Conservation (phyloP, 305 asterid genomes). For the Withania somnifera region DNA sequence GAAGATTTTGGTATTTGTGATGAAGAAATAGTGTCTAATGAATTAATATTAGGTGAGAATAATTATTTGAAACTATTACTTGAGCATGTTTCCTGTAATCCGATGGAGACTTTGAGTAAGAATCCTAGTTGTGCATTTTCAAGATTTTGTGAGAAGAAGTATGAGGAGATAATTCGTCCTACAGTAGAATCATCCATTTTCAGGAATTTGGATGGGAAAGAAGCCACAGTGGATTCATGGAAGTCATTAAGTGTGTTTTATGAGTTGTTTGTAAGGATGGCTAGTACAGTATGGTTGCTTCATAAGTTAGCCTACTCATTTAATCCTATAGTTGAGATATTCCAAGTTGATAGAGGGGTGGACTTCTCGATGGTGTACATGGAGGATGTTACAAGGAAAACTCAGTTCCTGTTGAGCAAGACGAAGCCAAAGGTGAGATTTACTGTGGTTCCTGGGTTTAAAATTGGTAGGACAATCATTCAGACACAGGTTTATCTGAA, state of each 20-base stretch:
- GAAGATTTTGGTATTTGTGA: conserved; percentile 39
- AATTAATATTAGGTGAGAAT: conserved; percentile 14
- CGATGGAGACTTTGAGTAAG: conserved; percentile 66
- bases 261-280: conserved; percentile 77
- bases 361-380: conserved; percentile 69
- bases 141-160: conserved; percentile 65
- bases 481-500: conserved; percentile 78
- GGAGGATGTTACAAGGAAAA: conserved; percentile 66
- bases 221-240: conserved; percentile 78
- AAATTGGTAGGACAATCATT: conserved; percentile 53
- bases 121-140: conserved; percentile 58
- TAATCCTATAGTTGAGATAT: conserved; percentile 64
- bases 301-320: conserved; percentile 75
- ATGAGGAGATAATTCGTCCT: conserved; percentile 74
- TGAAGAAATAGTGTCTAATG: conserved; percentile 19
- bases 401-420: conserved; percentile 11
- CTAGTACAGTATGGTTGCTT: conserved; percentile 85
- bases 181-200: conserved; percentile 83
- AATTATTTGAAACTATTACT: conserved; percentile 43
- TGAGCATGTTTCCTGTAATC: conserved; percentile 60
- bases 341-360: conserved; percentile 69
- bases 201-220: conserved; percentile 59
- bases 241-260: conserved; percentile 59
- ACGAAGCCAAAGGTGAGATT: conserved; percentile 60
- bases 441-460: conserved; percentile 84